phyloP scores from a whole-genome alignment of 371 early-diverging fungal species.

The Capillidium heterosporum region DNA sequence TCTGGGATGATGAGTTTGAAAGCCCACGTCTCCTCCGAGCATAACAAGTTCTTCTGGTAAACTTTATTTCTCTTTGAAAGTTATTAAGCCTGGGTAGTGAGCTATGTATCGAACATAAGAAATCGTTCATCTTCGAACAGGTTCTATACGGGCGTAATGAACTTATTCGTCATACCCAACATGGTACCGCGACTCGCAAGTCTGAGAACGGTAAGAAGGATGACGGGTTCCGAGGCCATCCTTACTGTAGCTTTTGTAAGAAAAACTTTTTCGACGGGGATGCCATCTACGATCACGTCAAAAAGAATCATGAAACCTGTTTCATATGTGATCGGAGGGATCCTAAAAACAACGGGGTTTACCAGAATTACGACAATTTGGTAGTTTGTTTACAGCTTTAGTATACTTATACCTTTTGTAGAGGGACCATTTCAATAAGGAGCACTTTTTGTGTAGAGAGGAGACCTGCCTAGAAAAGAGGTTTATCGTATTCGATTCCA shows the following conservation, averaged over 20 bases:
- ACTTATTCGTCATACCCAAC: background rate
- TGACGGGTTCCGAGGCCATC: constrained; percentile 76
- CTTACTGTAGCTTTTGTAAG: constrained; percentile 76
- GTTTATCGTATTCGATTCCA: constrained; percentile 87
- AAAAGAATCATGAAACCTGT: constrained; percentile 87
- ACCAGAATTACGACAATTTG: constrained; percentile 53
- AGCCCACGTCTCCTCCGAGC: constrained; percentile 55
- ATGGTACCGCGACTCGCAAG: constrained; percentile 34
- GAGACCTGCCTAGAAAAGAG: constrained; percentile 76
- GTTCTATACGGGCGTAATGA: constrained; percentile 28
- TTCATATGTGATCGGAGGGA: constrained; percentile 61
- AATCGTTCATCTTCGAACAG: constrained; percentile 81
- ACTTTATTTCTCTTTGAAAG: background rate
- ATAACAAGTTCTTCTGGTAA: constrained; percentile 59
- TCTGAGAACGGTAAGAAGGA: constrained; percentile 28
- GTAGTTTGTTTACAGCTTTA: constrained; percentile 20
- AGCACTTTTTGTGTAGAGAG: constrained; percentile 69
- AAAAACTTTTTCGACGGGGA: constrained; percentile 69
- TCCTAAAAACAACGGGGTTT: constrained; percentile 61
- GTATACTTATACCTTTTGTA: constrained; percentile 9
- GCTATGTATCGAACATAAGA: constrained; percentile 70
- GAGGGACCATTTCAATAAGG: constrained; percentile 65
- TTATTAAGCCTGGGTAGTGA: constrained; percentile 30
- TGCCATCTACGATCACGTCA: constrained; percentile 81
- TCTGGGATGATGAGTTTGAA: constrained; percentile 69